Percentiles rank a stretch among this genome's conserved stretches.
These are phyloP conservation scores for Candida glucosophila DNA, from an alignment of 1,139 yeast species.

Conservation along the genomic window DNA sequence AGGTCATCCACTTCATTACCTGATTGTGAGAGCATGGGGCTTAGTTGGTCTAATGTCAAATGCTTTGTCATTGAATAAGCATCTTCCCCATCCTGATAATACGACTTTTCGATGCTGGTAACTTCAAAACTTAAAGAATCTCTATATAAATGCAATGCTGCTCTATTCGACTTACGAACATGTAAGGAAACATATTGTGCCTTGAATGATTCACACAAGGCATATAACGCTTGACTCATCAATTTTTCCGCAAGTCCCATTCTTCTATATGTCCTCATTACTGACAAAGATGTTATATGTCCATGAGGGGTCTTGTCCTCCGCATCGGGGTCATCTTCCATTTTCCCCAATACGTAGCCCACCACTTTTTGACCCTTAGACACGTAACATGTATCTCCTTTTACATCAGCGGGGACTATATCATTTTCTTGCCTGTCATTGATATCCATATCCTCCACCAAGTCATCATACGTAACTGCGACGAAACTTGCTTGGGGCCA, in stretches of 20 bases:
- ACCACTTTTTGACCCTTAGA: slow-evolving; percentile 69
- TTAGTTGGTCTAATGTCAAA: slow-evolving; percentile 47
- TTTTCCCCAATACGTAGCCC: slow-evolving; percentile 90
- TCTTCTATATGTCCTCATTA: slow-evolving; percentile 90
- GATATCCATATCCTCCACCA: slow-evolving; percentile 22
- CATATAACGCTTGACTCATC: slow-evolving; percentile 77
- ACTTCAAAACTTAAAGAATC: slow-evolving; percentile 82
- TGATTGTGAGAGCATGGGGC: slow-evolving; percentile 48
- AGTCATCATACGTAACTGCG: slow-evolving; percentile 62
- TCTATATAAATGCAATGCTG: slow-evolving; percentile 86
- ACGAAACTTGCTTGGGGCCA: slow-evolving; percentile 99
- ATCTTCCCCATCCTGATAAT: slow-evolving; percentile 96
- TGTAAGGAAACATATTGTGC: slow-evolving; percentile 86
- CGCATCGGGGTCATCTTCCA: slow-evolving; percentile 89
- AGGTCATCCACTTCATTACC: slow-evolving; percentile 45
- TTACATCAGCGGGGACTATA: slow-evolving; percentile 34
- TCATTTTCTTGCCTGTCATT: slow-evolving; percentile 21
- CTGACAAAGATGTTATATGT: slow-evolving; percentile 88
- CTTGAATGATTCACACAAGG: slow-evolving; percentile 73
- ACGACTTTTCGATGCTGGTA: slow-evolving; percentile 70
- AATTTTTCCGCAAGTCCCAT: slow-evolving; percentile 92
- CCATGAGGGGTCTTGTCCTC: slow-evolving; percentile 77
- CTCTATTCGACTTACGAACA: slow-evolving; percentile 88
- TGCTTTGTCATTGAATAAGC: slow-evolving; percentile 91
- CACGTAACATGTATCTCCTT: slow-evolving; percentile 50